Percentiles rank a stretch among this genome's conserved stretches.
Evolutionary conservation across 176 grass and related monocot genomes (phyloP).

Genomic region (Otatea glauca): DNA sequence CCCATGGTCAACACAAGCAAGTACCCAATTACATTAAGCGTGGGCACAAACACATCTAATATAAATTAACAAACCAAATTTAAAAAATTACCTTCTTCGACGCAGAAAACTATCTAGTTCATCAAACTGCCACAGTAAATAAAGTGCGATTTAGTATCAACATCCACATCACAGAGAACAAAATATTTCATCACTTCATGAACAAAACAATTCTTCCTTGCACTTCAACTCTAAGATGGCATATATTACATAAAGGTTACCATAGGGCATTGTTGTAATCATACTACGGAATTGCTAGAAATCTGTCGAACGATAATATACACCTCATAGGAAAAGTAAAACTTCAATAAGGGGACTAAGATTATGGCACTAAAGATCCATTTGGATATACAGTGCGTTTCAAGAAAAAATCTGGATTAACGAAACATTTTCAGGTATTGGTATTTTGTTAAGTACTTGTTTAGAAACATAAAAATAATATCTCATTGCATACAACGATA

Average conservation of each 20-base stretch:
- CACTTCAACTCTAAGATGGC: slow-evolving; percentile 5
- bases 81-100: slow-evolving; percentile 59
- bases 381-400: background rate
- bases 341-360: background rate
- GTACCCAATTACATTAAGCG: slow-evolving; percentile 7
- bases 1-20: slow-evolving; percentile 54
- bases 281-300: no score
- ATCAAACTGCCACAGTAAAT: slow-evolving; percentile 55
- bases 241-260: background rate
- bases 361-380: background rate
- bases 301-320: no score
- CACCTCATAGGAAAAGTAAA: background rate
- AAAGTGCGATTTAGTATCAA: slow-evolving; percentile 15
- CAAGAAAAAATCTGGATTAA: background rate
- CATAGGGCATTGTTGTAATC: background rate
- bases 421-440: background rate
- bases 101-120: slow-evolving; percentile 67
- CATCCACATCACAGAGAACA: background rate
- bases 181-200: slow-evolving; percentile 1
- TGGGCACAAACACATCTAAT: background rate
- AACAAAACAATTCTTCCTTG: slow-evolving; percentile 15
- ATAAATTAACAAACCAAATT: slow-evolving; percentile 5
- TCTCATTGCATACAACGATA: background rate
- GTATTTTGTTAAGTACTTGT: background rate
- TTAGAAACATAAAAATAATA: background rate